Base-by-base conservation (phyloP, 257 asterid species). In the Anisodus acutangulus region DNA sequence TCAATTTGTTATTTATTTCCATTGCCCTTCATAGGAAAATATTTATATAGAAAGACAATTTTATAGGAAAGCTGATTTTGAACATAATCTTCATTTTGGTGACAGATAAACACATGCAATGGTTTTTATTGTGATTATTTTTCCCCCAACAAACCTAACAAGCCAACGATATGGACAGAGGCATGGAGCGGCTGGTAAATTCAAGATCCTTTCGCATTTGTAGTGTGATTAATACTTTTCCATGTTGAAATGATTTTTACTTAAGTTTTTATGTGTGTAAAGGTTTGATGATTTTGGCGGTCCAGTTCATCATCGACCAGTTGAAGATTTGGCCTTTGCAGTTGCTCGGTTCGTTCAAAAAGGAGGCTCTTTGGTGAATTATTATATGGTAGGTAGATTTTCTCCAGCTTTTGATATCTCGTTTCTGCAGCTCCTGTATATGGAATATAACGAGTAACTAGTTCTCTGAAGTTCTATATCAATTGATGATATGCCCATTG, bases 171-270 rank as follows among this genome's bases (percentile, higher is more conserved):
- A 4, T 96, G 99, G 99, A 96, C 99, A 0, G 99, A 96, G 92
- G 98, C 98, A 82, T 96, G 99, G 99, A 91, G 95, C 53, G 99
- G 99, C 90, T 96, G 99, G 99, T 95, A 90, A 78, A 74, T 84
- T 86, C 78, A 39, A 26, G 41, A 37, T 84, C 69, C 47, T 87
- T 85, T 63, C 6, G 39, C 54, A 35, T 43, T 74, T 66, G 17
- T 31, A 2, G 51, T 43, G 63, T 31, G 37, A 31, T 79, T 62
- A 49, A 19, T 68, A 70, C 68, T 58, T 31, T 76, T 53, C 81
- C 63, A 26, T 13, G 81, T 76, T 76, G 64, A 62, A 45, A 26
- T 76, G 49, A 13, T 53, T 74, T 41, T 26, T 26, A 26, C 47
- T 53, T 15, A 53, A 13, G 64, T 13, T 76, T 53, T 47, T 53